Evolutionary conservation across 2,329 filamentous ascomycete species (phyloP), one percentile per base, ranked within the genome.

Genomic region (Colletotrichum sp.): DNA sequence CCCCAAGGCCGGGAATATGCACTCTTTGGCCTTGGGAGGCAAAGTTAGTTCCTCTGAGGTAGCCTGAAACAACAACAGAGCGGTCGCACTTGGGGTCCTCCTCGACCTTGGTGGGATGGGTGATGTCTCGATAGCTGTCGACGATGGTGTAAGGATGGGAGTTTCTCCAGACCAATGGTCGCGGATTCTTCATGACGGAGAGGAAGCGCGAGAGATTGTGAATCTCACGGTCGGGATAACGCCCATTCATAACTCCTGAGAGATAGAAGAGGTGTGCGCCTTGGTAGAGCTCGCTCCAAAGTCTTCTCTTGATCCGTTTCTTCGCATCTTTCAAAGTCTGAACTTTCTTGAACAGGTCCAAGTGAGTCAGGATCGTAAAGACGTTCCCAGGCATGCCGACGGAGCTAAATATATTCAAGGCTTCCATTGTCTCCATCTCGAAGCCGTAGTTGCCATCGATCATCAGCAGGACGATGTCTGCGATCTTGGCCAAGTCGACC

Each of bases 401-500:
- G 4, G 95, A 92, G n/a, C 95, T 94, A 66, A 99, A 88, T 22
- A 98, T 93, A 80, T 98, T 98, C 82, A 99, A 88, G 77, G 99
- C 99, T 86, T 99, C 97, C 97, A 99, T 99, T 0, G 97, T 99
- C 89, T 99, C 97, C 97, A 99, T 99, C 86, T 99, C 97, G 82
- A 99, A 99, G 16, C 97, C 97, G 81, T 94, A 99, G 86, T 98
- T 98, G 71, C 97, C 97, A 83, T 99, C 97, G 80, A 99, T 99
- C 95, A 99, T 97, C 72, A 99, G 90, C 66, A 99, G 89, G 8
- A 98, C 95, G 80, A 99, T 98, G 84, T 99, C 97, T 22, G 97
- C 97, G 58, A 99, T 95, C 86, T 99, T 99, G 75, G 97, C 95
- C 72, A 98, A 91, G 85, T 99, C 97, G 78, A 99, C 96, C 95